These are phyloP conservation scores for Colletotrichum ledebouriae DNA, from an alignment of 2,329 filamentous ascomycete genomes.

Conservation along the genomic window DNA sequence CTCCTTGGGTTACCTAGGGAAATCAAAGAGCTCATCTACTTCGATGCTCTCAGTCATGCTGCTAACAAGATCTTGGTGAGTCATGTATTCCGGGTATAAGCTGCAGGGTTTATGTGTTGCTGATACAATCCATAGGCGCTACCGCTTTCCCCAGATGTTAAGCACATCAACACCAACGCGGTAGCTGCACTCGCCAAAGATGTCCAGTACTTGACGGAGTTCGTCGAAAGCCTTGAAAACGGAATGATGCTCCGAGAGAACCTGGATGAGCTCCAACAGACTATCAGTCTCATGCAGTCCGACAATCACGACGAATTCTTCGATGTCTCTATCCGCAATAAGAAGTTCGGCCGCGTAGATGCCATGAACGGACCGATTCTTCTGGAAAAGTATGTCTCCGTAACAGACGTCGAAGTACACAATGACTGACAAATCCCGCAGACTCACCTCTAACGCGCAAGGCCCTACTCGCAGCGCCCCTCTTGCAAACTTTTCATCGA, in stretches of 20 bases:
- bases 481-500: conserved; percentile 79
- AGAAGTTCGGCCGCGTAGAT: conserved; percentile 94
- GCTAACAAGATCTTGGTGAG: conserved; percentile 84
- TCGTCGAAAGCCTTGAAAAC: conserved; percentile 89
- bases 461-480: conserved; percentile 72
- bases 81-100: conserved; percentile 9
- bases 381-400: conserved; percentile 83
- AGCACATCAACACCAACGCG: conserved; percentile 88
- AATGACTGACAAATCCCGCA: conserved; percentile 52
- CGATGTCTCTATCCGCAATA: conserved; percentile 89
- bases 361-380: conserved; percentile 88
- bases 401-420: not conserved
- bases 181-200: conserved; percentile 86
- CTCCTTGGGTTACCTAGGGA: conserved; percentile 92
- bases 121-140: conserved; percentile 66
- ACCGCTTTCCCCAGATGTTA: conserved; percentile 83
- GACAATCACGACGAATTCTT: conserved; percentile 98
- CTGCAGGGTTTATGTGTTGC: not conserved
- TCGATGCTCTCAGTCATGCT: conserved; percentile 93
- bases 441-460: conserved; percentile 74
- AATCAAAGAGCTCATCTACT: conserved; percentile 98
- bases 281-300: conserved; percentile 85
- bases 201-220: conserved; percentile 84
- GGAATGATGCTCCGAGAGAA: conserved; percentile 88
- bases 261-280: conserved; percentile 93